These are phyloP conservation scores for Pinus taeda DNA, from an alignment of 75 land plant species.

Conservation along the genomic window DNA sequence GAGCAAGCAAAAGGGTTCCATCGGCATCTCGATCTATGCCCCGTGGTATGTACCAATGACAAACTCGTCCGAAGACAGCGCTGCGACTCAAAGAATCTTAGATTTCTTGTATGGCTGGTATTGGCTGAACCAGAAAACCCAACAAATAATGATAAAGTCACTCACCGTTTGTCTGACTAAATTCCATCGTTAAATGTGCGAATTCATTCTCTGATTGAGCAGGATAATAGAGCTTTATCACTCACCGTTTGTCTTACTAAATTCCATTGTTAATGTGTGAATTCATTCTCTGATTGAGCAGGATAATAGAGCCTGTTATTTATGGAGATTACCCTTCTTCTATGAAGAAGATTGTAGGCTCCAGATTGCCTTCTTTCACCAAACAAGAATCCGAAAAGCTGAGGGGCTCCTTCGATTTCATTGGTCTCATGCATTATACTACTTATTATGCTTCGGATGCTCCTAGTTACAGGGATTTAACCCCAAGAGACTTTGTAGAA, in stretches of 20 bases:
- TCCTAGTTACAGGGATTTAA: neutral
- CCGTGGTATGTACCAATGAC: constrained; percentile 42
- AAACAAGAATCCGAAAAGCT: constrained; percentile 33
- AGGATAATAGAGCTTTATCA: too few relatives aligned
- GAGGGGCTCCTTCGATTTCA: constrained; percentile 64
- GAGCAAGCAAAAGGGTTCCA: constrained; percentile 51
- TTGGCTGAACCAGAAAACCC: neutral
- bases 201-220: too few relatives aligned
- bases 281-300: neutral
- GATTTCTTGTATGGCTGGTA: constrained; percentile 72
- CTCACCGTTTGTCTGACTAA: neutral
- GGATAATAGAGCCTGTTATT: constrained; percentile 51
- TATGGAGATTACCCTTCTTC: constrained; percentile 64
- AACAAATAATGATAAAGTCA: too few relatives aligned
- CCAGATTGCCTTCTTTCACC: constrained; percentile 52
- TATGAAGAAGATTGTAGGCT: constrained; percentile 50
- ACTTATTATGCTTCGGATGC: constrained; percentile 24
- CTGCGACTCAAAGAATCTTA: constrained; percentile 47
- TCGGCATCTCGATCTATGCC: constrained; percentile 44
- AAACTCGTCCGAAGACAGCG: constrained; percentile 38
- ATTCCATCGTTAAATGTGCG: too few relatives aligned
- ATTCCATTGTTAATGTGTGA: neutral
- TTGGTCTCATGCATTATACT: constrained; percentile 56
- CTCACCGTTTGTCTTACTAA: too few relatives aligned
- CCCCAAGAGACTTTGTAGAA: constrained; percentile 16